These are phyloP conservation scores for Micractinium sp. DNA, from an alignment of 139 green algal species.

Conservation along the genomic window DNA sequence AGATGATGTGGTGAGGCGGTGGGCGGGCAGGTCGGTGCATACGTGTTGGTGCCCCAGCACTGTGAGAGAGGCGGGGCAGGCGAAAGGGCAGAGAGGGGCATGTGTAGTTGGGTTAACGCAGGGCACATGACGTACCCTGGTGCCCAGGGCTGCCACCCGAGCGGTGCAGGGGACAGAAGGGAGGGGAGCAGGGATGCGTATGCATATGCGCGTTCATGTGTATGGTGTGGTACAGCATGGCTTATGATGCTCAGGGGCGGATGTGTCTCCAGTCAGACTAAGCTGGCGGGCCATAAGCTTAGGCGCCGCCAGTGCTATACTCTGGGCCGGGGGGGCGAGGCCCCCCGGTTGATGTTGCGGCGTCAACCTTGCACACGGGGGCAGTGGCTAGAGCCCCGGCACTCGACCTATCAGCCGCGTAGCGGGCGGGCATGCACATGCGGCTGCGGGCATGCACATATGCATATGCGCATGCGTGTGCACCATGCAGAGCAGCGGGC, in stretches of 20 bases:
- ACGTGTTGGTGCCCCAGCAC: too few species aligned
- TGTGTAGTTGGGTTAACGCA: too few species aligned
- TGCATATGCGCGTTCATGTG: background rate
- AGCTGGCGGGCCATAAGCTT: constrained; percentile 2
- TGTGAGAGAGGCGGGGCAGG: background rate
- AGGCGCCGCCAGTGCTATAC: constrained; percentile 9
- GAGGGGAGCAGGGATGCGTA: background rate
- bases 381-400: constrained; percentile 32
- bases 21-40: too few species aligned
- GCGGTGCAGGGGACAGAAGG: background rate
- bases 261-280: constrained; percentile 2
- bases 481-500: background rate
- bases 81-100: too few species aligned
- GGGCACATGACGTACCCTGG: too few species aligned
- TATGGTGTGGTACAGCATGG: background rate
- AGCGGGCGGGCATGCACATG: too few species aligned
- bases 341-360: constrained; percentile 12
- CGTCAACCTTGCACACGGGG: constrained; percentile 37
- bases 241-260: background rate
- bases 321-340: background rate
- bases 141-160: background rate
- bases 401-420: constrained; percentile 38
- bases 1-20: too few species aligned
- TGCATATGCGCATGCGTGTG: background rate
- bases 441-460: background rate